Percentiles rank a stretch among this genome's conserved stretches.
Evolutionary conservation across 805 yeast genomes (phyloP).

Genomic region (Metschnikowia corniflorae): DNA sequence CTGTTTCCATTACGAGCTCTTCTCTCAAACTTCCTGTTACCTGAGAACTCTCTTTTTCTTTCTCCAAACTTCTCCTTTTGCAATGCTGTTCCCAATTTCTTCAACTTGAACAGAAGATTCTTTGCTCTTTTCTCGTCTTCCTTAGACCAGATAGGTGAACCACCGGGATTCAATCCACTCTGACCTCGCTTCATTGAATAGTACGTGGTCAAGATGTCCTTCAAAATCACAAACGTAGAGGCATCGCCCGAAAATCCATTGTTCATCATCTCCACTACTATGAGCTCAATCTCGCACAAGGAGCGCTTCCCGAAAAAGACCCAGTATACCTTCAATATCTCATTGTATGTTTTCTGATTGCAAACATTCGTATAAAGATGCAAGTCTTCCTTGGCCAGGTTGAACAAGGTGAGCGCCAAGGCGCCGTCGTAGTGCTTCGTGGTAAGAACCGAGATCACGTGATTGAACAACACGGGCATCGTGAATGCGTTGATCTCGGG

Average conservation of each 20-base stretch:
- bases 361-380: conserved; percentile 32
- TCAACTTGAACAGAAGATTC: conserved; percentile 22
- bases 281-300: conserved; percentile 33
- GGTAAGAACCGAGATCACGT: conserved; percentile 23
- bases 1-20: too few species aligned
- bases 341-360: conserved; percentile 41
- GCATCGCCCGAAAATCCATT: conserved; percentile 40
- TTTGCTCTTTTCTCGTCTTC: conserved; percentile 34
- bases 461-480: conserved; percentile 35
- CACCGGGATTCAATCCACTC: conserved; percentile 20
- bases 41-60: too few species aligned
- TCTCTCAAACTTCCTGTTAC: too few species aligned
- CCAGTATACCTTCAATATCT: conserved; percentile 36
- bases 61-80: conserved; percentile 5
- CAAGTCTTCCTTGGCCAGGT: conserved; percentile 31
- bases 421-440: conserved; percentile 33
- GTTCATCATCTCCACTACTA: conserved; percentile 36
- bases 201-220: conserved; percentile 33
- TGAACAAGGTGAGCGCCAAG: conserved; percentile 34
- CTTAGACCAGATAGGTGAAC: conserved; percentile 33
- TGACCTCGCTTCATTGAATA: conserved; percentile 32
- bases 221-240: conserved; percentile 33
- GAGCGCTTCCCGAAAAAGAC: conserved; percentile 36
- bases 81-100: conserved; percentile 9
- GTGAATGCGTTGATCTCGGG: conserved; percentile 34